A percentile compares a stretch with the other conserved stretches of the same genome.
phyloP scores from a whole-genome alignment of 805 yeast species.

The Sungouiozyma intestinalis region DNA sequence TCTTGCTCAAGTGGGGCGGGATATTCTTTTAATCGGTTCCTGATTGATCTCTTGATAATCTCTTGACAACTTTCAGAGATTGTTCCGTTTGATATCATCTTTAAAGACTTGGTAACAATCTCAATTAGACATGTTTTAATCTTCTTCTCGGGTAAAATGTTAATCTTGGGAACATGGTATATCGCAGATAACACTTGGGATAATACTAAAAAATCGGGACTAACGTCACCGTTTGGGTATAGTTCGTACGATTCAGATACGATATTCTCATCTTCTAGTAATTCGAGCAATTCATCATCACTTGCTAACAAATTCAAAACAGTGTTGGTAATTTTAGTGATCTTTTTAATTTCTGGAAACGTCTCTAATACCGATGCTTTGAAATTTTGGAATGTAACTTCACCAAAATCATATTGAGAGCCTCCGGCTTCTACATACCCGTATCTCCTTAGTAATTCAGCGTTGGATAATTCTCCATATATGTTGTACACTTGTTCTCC shows the following conservation, averaged over 20 bases:
- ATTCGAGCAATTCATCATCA: constrained; percentile 28
- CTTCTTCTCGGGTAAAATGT: constrained; percentile 11
- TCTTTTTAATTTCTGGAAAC: constrained; percentile 12
- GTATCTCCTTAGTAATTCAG: constrained; percentile 82
- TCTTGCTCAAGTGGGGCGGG: background rate
- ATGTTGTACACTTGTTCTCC: constrained; percentile 80
- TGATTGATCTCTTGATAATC: constrained; percentile 21
- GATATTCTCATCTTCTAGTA: constrained; percentile 30
- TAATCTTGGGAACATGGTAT: constrained; percentile 20
- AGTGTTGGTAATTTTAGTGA: constrained; percentile 20
- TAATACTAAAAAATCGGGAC: constrained; percentile 47
- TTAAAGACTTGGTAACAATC: constrained; percentile 48
- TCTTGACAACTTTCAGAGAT: constrained; percentile 33
- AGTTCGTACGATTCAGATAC: constrained; percentile 54
- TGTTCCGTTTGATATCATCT: constrained; percentile 42
- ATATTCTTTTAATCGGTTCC: constrained; percentile 35
- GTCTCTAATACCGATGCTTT: constrained; percentile 1
- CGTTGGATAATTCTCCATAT: constrained; percentile 83
- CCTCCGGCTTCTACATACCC: constrained; percentile 78
- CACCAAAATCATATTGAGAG: constrained; percentile 73
- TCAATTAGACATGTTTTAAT: constrained; percentile 34
- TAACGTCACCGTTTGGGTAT: constrained; percentile 44
- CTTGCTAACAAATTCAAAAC: constrained; percentile 29
- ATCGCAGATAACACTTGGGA: constrained; percentile 41
- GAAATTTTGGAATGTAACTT: constrained; percentile 41